phyloP scores from a whole-genome alignment of 768 basidiomycete genomes.

The Kwoniella heveanensis region DNA sequence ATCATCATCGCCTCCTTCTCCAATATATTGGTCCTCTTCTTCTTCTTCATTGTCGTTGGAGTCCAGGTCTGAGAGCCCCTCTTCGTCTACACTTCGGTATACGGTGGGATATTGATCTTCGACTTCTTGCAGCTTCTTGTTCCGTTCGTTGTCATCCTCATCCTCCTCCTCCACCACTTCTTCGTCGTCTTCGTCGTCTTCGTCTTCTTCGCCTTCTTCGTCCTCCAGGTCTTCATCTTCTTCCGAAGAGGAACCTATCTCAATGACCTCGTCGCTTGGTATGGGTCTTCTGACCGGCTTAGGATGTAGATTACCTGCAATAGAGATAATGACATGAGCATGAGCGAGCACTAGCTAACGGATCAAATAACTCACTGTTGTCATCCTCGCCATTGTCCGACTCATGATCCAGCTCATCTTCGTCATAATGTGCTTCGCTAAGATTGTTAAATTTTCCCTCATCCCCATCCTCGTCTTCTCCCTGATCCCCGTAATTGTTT shows the following conservation, averaged over 20 bases:
- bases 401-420: slow-evolving; percentile 3
- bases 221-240: slow-evolving; percentile 20
- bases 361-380: neutral
- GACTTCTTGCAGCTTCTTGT: too few species aligned
- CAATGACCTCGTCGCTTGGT: slow-evolving; percentile 22
- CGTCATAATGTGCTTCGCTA: slow-evolving; percentile 13
- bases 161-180: slow-evolving; percentile 15
- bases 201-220: slow-evolving; percentile 9
- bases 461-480: slow-evolving; percentile 4
- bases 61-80: neutral
- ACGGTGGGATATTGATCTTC: too few species aligned
- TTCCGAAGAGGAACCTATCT: slow-evolving; percentile 25
- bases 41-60: slow-evolving; percentile 24
- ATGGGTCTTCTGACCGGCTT: neutral
- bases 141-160: slow-evolving; percentile 9
- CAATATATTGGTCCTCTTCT: slow-evolving; percentile 5
- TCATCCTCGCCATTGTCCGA: neutral
- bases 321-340: neutral
- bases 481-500: neutral
- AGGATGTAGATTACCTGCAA: neutral
- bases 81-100: slow-evolving; percentile 19
- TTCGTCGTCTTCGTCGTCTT: neutral
- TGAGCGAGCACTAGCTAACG: neutral
- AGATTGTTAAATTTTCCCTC: neutral
- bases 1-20: slow-evolving; percentile 14